A percentile compares a stretch with the other conserved stretches of the same genome.
Conservation (phyloP, 305 asterid species). For the Lippia alba region DNA sequence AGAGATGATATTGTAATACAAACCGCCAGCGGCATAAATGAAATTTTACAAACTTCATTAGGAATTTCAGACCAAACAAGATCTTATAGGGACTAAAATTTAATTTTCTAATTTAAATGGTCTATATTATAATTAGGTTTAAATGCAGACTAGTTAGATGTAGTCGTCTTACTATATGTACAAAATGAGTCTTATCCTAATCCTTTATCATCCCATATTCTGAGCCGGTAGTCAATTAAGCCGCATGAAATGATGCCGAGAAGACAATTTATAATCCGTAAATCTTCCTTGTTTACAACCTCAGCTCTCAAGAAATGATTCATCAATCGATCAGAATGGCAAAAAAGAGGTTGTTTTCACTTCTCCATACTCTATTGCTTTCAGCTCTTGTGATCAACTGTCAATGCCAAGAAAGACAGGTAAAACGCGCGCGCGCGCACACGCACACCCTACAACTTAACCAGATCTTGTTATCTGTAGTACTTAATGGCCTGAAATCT, state of each 20-base stretch:
- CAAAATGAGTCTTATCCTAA: not conserved
- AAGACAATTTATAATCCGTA: slow-evolving; percentile 24
- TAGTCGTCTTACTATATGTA: no score
- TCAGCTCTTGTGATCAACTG: slow-evolving; percentile 37
- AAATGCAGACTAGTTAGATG: no score
- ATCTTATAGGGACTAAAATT: no score
- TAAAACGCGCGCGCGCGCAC: not conserved
- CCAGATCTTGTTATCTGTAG: not conserved
- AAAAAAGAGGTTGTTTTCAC: slow-evolving; percentile 29
- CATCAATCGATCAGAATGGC: slow-evolving; percentile 36
- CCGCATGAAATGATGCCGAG: slow-evolving; percentile 24
- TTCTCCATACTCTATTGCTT: slow-evolving; percentile 41
- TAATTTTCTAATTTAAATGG: no score
- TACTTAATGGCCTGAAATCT: not conserved
- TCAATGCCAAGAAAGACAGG: slow-evolving; percentile 47
- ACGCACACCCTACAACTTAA: no score
- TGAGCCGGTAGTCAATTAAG: no score
- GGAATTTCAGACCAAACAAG: no score
- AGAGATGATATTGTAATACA: not conserved
- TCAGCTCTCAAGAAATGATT: not conserved
- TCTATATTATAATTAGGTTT: no score
- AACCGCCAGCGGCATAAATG: no score
- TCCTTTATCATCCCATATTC: not conserved
- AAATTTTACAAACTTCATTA: no score
- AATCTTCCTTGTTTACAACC: slow-evolving; percentile 34